Conservation (phyloP, 352 stramenopile genomes). For the Phytophthora megakarya region DNA sequence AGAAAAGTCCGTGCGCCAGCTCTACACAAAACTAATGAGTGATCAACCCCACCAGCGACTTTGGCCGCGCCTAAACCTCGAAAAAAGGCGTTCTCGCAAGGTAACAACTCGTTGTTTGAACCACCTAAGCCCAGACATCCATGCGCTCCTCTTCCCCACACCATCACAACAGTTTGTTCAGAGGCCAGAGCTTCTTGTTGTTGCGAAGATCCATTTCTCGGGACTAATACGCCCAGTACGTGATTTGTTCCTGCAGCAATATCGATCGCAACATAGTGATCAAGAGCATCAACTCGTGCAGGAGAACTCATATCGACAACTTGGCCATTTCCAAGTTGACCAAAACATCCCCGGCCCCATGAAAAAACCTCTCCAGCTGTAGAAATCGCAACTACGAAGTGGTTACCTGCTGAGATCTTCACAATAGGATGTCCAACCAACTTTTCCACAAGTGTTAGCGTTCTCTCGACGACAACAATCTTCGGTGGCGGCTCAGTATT, state of each 20-base stretch:
- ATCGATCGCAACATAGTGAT: constrained; percentile 41
- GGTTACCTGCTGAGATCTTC: constrained; percentile 63
- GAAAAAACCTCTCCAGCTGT: constrained; percentile 45
- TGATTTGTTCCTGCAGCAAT: constrained; percentile 59
- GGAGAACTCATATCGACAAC: constrained; percentile 21
- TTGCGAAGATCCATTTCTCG: not conserved
- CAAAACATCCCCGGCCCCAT: constrained; percentile 63
- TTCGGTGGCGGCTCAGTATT: constrained; percentile 3
- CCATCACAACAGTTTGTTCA: constrained; percentile 50
- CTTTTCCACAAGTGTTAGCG: constrained; percentile 22
- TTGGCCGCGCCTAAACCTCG: constrained; percentile 50
- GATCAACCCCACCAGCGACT: constrained; percentile 60
- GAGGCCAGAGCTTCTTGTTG: constrained; percentile 6
- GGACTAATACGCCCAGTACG: constrained; percentile 50
- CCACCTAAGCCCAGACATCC: constrained; percentile 71
- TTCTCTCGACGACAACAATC: constrained; percentile 30
- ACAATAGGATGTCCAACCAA: constrained; percentile 31
- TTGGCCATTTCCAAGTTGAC: constrained; percentile 62
- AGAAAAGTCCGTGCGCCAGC: constrained; percentile 47
- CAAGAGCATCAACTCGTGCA: constrained; percentile 31
- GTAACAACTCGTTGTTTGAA: constrained; percentile 23
- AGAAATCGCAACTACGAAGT: constrained; percentile 64
- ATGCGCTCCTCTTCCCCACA: constrained; percentile 47
- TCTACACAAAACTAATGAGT: constrained; percentile 67
- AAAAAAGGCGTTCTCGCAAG: constrained; percentile 64